Evolutionary conservation across 2,329 filamentous ascomycete species (phyloP).

Genomic region (Chrysosporium keratinophilum): DNA sequence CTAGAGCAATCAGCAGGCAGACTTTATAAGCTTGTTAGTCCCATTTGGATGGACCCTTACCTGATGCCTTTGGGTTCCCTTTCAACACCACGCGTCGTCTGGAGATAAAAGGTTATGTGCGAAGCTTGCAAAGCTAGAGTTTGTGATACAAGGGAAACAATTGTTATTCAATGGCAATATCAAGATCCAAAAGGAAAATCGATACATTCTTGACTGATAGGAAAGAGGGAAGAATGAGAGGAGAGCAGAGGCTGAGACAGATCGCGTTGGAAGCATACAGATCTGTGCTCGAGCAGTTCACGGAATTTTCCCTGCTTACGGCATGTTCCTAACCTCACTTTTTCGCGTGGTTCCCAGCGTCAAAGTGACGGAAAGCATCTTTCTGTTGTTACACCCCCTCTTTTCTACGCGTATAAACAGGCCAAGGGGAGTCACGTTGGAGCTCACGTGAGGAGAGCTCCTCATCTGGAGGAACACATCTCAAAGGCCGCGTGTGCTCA

Average conservation of each 20-base stretch:
- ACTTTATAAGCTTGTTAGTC: neutral
- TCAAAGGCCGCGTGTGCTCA: neutral
- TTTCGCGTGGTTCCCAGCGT: neutral
- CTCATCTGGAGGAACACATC: neutral
- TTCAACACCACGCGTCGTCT: neutral
- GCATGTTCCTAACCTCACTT: neutral
- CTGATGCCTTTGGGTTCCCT: neutral
- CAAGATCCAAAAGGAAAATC: neutral
- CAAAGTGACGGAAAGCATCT: conserved; percentile 1
- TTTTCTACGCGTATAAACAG: neutral
- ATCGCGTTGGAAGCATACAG: neutral
- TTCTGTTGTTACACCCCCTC: neutral
- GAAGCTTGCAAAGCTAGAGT: neutral
- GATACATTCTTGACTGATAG: neutral
- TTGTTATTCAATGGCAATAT: neutral
- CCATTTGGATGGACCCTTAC: neutral
- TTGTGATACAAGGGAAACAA: neutral
- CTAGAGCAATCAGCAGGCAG: neutral
- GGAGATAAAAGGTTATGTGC: neutral
- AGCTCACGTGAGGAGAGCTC: neutral
- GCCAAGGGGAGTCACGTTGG: neutral
- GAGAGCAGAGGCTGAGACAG: neutral
- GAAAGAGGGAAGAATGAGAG: neutral
- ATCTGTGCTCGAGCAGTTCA: neutral
- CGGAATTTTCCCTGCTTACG: neutral